phyloP scores from a whole-genome alignment of 2,329 filamentous ascomycete species.

The Aurifilum marmelostoma region DNA sequence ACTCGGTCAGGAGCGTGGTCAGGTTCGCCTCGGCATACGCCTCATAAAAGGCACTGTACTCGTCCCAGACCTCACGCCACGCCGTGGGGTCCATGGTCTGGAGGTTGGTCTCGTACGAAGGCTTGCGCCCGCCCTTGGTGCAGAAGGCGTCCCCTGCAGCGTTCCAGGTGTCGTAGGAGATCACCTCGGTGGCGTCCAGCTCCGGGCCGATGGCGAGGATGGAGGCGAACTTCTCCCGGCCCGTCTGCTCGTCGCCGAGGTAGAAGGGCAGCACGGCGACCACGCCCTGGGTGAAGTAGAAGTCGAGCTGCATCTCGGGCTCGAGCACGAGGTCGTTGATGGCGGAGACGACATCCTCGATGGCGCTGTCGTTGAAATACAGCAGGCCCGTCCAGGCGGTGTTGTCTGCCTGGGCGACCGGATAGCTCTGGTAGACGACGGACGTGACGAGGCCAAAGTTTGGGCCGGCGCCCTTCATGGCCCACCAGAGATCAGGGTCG shows the following conservation, averaged over 20 bases:
- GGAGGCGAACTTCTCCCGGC: constrained; percentile 39
- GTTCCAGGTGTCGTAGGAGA: constrained; percentile 45
- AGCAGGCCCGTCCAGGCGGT: constrained; percentile 43
- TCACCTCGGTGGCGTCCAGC: constrained; percentile 34
- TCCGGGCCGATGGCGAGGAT: constrained; percentile 40
- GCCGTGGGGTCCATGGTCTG: constrained; percentile 39
- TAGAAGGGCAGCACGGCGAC: constrained; percentile 28
- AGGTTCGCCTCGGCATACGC: constrained; percentile 37
- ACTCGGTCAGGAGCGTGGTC: constrained; percentile 40
- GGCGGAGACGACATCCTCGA: constrained; percentile 48
- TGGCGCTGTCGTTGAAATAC: constrained; percentile 48
- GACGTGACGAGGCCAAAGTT: constrained; percentile 62
- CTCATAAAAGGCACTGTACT: constrained; percentile 42
- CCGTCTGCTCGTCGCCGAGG: constrained; percentile 38
- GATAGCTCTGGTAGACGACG: constrained; percentile 50
- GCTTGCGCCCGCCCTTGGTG: constrained; percentile 43
- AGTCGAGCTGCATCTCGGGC: constrained; percentile 20
- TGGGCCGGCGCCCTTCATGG: constrained; percentile 58
- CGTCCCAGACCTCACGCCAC: constrained; percentile 45
- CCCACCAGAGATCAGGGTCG: constrained; percentile 56
- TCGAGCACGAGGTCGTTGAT: constrained; percentile 39
- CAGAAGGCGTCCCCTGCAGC: constrained; percentile 43
- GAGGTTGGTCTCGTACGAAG: constrained; percentile 41
- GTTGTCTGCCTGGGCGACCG: constrained; percentile 41
- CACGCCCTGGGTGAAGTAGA: constrained; percentile 4